Percentiles rank a stretch among this genome's conserved stretches.
phyloP scores from a whole-genome alignment of 371 early-diverging fungal genomes.

The Fennellomyces sp. region DNA sequence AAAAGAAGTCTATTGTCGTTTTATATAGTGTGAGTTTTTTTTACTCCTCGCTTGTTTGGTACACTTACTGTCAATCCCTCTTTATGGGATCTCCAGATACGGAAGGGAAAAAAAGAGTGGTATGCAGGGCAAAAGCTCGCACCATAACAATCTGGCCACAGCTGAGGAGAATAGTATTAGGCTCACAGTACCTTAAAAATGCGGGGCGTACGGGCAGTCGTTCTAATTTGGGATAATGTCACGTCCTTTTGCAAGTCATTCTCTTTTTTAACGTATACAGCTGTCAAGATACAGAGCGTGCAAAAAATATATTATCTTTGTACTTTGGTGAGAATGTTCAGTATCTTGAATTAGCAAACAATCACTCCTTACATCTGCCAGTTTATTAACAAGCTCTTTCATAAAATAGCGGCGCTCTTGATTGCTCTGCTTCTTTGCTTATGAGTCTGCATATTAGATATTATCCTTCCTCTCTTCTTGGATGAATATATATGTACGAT shows the following conservation, averaged over 20 bases:
- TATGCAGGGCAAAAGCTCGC: background rate
- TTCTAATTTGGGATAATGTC: background rate
- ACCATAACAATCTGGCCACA: background rate
- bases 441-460: no score
- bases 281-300: background rate
- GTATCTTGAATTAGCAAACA: background rate
- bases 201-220: background rate
- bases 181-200: background rate
- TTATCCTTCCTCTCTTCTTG: no score
- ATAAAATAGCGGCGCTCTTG: background rate
- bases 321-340: no score
- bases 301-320: no score
- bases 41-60: background rate
- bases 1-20: no score
- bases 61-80: background rate
- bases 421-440: background rate
- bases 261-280: no score
- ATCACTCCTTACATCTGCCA: background rate
- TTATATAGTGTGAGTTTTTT: background rate
- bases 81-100: no score
- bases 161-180: background rate
- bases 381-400: slow-evolving; percentile 2
- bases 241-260: no score
- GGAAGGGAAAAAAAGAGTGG: background rate
- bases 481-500: no score